Percentiles rank a stretch among this genome's conserved stretches.
phyloP scores from a whole-genome alignment of 2,329 filamentous ascomycete genomes.

The Myriosclerotinia scirpicola region DNA sequence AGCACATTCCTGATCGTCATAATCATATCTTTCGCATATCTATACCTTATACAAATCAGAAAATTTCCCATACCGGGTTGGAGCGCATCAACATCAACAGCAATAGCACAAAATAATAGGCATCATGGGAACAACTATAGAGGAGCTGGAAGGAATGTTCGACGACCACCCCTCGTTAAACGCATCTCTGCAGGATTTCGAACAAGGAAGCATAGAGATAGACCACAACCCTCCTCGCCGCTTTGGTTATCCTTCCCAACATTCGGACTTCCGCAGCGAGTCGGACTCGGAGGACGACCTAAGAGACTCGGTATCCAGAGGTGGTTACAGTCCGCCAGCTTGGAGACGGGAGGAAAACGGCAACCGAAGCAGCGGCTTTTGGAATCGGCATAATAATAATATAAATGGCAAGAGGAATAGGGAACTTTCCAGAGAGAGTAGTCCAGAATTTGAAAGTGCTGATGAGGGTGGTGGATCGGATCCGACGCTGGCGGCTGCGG shows the following conservation, averaged over 20 bases:
- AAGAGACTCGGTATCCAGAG: constrained; percentile 47
- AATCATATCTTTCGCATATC: constrained; percentile 36
- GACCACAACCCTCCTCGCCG: constrained; percentile 43
- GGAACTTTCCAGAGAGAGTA: constrained; percentile 54
- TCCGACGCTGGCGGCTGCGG: constrained; percentile 37
- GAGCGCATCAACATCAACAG: constrained; percentile 12
- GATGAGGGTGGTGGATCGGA: constrained; percentile 46
- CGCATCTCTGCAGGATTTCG: constrained; percentile 63
- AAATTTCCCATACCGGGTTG: constrained; percentile 30
- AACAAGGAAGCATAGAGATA: constrained; percentile 48
- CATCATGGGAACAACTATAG: constrained; percentile 42
- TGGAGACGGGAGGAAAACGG: constrained; percentile 53
- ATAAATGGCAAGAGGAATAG: constrained; percentile 54
- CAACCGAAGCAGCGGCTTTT: constrained; percentile 47
- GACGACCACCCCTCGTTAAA: constrained; percentile 60
- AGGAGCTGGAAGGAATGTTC: constrained; percentile 50
- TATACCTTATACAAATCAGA: constrained; percentile 38
- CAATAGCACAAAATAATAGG: constrained; percentile 7
- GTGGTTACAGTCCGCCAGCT: constrained; percentile 65
- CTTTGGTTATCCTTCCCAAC: constrained; percentile 56
- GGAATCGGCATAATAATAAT: constrained; percentile 49
- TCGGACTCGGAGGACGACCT: constrained; percentile 41
- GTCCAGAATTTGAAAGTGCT: constrained; percentile 60
- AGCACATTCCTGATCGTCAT: constrained; percentile 36
- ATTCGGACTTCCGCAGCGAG: constrained; percentile 62